Evolutionary conservation across 139 green algal genomes (phyloP).

Genomic region (Yamagishiella unicocca): DNA sequence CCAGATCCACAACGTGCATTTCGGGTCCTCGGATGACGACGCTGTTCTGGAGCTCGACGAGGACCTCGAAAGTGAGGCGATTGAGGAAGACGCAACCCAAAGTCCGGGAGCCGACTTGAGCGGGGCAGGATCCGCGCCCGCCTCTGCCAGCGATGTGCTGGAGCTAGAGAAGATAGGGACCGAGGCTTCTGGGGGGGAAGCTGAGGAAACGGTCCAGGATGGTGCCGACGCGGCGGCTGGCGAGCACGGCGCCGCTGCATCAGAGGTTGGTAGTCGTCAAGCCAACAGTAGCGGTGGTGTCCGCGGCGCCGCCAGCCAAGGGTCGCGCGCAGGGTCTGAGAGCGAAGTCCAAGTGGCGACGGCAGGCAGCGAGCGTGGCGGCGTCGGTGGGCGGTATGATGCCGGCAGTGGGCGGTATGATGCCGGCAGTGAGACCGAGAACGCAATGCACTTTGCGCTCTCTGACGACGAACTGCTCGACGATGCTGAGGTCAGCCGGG

Average conservation of each 20-base stretch:
- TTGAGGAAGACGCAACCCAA: no score
- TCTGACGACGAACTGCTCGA: slow-evolving; percentile 4
- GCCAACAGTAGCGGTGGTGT: background rate
- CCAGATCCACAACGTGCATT: slow-evolving; percentile 14
- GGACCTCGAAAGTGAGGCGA: background rate
- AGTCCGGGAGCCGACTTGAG: background rate
- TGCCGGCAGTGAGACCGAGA: no score
- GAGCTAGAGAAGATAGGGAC: no score
- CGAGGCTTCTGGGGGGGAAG: background rate
- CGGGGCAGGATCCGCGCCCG: no score
- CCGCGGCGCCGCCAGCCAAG: no score
- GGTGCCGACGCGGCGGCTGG: background rate
- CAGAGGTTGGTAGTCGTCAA: no score
- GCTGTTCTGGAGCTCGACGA: background rate
- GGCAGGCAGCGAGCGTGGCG: background rate
- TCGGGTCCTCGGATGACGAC: background rate
- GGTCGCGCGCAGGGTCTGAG: background rate
- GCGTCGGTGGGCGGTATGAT: background rate
- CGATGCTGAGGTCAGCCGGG: slow-evolving; percentile 10
- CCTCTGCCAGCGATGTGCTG: no score
- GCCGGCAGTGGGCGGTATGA: background rate
- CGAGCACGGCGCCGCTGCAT: no score
- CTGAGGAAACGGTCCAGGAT: background rate
- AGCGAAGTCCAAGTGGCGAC: background rate
- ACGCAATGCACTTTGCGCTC: background rate